Evolutionary conservation across 257 asterid genomes (phyloP), one percentile per base, ranked within the genome.

Genomic region (Petrea volubilis): DNA sequence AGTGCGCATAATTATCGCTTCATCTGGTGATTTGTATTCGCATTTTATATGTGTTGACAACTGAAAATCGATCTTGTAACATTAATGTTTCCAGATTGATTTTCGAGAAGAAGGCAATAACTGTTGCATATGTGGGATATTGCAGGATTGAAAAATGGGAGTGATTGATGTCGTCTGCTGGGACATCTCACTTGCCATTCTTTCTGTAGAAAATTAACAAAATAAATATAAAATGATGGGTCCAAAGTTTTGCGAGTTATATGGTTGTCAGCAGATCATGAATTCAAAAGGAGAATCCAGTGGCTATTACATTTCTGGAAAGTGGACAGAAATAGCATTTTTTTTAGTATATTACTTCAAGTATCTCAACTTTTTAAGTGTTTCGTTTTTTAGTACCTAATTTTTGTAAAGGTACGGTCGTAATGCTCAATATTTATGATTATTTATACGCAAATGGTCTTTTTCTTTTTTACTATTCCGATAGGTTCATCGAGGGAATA

Each of bases 171-270:
- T 67, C 68, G 66, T 71, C 28, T 65, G 78, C 28, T 65, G 78
- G 58, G 24, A 72, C 67, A 62, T 75, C 43, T 63, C 65, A 76
- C 67, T 46, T 76, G 73, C 46, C 56, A 17, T 47, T 62, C 41
- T 28, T 51, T 34, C 51, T 36, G 67, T 41, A 36, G 59, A 27
- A 64, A 38, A 40, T 31, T 31, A 31, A 31, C 38, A 33, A 33
- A 33, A 33, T 33, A 3, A 33, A 33, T 7, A 2, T 7, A 2
- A 33, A 28, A 62, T 28, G 75, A 34, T 51, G 68, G 75, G 72
- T 60, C 82, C 73, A 28, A 63, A 73, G 66, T 58, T 53, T 68
- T 68, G n/a, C n/a, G 55, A 68, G 58, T 56, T 66, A 57, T 28
- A n/a, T n/a, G n/a, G n/a, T n/a, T 43, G 40, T 36, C 64, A 64